Evolutionary conservation across 768 basidiomycete species (phyloP), one percentile per base, ranked within the genome.

Genomic region (Nevesoporus exiguus): DNA sequence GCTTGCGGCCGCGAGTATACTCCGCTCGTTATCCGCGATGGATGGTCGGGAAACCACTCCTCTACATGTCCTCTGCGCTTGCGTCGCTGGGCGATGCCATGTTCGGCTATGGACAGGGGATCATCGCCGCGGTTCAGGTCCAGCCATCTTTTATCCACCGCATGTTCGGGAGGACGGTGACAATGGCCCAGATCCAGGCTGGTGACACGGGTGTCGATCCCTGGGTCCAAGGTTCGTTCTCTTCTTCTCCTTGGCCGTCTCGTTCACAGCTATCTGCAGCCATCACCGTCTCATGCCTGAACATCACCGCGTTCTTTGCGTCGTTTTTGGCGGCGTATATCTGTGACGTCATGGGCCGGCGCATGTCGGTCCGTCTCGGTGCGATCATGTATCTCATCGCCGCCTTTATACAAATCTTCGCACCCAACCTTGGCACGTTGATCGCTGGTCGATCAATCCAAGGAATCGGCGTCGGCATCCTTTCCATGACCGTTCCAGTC

Each of bases 31-130:
- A 80, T 69, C 79, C 79, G 53, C 68, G 72, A 72, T 78, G 77
- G 77, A 73, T 80, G 74, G 74, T 77, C 25, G 80, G 80, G 19
- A 70, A 68, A 43, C 76, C 75, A 27, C 68, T 81, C 24, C 71
- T 81, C 8, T 76, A 79, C 63, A 74, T 73, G 43, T 80, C 80
- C 31, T 77, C 78, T 51, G 80, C 79, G 0, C 71, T 79, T 36
- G 78, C 79, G n/a, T 78, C 78, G 56, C 73, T 81, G 58, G 80
- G 80, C 47, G 80, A 81, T 59, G 80, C 78, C 7, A 78, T 80
- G 73, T 81, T 81, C 57, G 80, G 80, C 6, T 81, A 80, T 52
- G 75, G 77, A 40, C 80, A 80, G 58, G 80, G 80, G 3, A 76
- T 76, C 56, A 80, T 80, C 40, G 79, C 78, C 5, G 71, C 77